Percentiles rank a stretch among this genome's conserved stretches.
These are phyloP conservation scores for Acer saccharum DNA, from an alignment of 345 rosid genomes.

Conservation along the genomic window DNA sequence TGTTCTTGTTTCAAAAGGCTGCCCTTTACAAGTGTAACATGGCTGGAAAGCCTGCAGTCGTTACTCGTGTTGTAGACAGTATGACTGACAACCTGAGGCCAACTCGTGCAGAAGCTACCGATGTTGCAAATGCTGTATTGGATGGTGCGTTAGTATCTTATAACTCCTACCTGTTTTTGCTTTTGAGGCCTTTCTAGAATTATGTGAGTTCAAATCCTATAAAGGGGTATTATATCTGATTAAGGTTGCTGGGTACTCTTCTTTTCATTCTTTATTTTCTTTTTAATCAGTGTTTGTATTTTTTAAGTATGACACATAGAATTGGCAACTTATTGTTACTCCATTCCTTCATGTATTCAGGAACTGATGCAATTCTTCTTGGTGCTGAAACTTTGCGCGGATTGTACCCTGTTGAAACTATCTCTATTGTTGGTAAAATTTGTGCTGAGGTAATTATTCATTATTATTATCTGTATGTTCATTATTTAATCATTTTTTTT, in stretches of 20 bases:
- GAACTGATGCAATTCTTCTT: slow-evolving; percentile 98
- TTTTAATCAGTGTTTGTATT: neutral
- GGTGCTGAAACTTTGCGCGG: slow-evolving; percentile 98
- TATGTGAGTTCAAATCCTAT: neutral
- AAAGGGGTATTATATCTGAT: neutral
- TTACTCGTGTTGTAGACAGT: slow-evolving; percentile 97
- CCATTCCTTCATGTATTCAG: slow-evolving; percentile 35
- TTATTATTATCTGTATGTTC: neutral
- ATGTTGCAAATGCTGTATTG: slow-evolving; percentile 97
- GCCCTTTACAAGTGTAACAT: slow-evolving; percentile 96
- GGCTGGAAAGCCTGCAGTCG: slow-evolving; percentile 97
- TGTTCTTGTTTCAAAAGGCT: slow-evolving; percentile 92
- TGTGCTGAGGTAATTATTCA: slow-evolving; percentile 74
- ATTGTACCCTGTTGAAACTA: slow-evolving; percentile 86
- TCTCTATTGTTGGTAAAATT: slow-evolving; percentile 85
- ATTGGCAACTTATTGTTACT: neutral
- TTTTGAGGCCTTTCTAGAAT: neutral
- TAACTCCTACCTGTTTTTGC: slow-evolving; percentile 1
- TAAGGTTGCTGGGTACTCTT: neutral
- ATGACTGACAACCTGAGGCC: slow-evolving; percentile 96
- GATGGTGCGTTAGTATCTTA: slow-evolving; percentile 55
- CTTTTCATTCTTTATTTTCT: neutral
- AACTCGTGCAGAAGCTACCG: slow-evolving; percentile 99
- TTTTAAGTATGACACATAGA: neutral
- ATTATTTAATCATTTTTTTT: neutral